Base-by-base conservation (phyloP, 495 filamentous ascomycete genomes). In the Aspergillus sparsus region DNA sequence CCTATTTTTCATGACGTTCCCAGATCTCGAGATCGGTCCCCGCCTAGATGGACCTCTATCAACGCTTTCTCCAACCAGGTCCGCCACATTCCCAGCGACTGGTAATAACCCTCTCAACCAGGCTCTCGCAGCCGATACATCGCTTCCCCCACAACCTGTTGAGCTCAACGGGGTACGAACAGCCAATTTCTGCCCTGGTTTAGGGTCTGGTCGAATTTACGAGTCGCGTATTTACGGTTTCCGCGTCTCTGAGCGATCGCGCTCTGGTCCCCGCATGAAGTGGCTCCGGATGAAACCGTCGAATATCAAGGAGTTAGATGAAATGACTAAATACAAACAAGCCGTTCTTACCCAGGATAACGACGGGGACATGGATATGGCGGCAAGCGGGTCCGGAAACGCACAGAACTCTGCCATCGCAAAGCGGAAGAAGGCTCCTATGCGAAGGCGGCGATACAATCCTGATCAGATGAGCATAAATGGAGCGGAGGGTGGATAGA, bases 1-100 rank as follows among this genome's bases (percentile, higher is more conserved):
- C 65, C 86, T 98, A 46, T 98, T 98, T 81, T 91, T 98, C 73
- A 93, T 98, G 80, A 98, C 92, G 31, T 98, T 97, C 74, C 93
- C 95, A 34, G 95, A 98, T 65, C 84, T 97, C 68, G 91, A 96
- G 60, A 84, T 98, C 49, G 71, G 72, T 44, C 65, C 73, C 41
- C 71, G 79, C 60, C 62, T 64, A 7, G 62, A 67, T 27, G 63
- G 46, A n/a, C 35, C 56, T n/a, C 53, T 67, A 5, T 58, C 53
- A 3, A 44, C 57, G 5, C 12, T 67, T 15, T 62, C 65, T 2
- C 64, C 68, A 58, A 69, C 74, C 7, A 73, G 73, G 33, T 70
- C 74, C 27, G 71, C 70, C 52, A 74, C 77, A 41, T 60, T 76
- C 39, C 57, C 57, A 15, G 65, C 71, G 46, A 57, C 68, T 65